Evolutionary conservation across 192 early-diverging fungal genomes (phyloP).

Genomic region (Coemansia pectinata): DNA sequence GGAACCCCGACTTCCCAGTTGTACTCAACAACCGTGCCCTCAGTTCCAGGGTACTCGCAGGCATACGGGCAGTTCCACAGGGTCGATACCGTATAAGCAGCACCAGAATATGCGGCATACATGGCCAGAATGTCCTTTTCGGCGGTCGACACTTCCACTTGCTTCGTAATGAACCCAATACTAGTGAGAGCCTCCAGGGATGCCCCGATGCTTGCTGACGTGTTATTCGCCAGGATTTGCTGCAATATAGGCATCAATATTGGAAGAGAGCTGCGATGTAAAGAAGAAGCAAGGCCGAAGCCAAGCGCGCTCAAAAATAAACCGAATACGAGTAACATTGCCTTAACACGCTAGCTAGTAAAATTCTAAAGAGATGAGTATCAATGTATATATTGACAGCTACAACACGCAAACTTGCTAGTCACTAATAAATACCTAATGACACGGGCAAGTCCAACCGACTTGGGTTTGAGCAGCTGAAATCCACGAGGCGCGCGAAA

Average conservation of each 20-base stretch:
- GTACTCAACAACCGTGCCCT: slow-evolving; percentile 42
- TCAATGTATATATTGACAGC: not conserved
- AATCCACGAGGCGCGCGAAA: not conserved
- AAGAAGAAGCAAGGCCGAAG: not conserved
- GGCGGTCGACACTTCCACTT: not conserved
- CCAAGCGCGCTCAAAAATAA: not conserved
- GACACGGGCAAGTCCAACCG: not conserved
- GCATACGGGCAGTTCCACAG: slow-evolving; percentile 40
- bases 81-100: slow-evolving; percentile 41
- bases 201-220: not conserved
- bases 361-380: not conserved
- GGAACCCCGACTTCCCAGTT: slow-evolving; percentile 33
- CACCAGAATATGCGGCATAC: slow-evolving; percentile 45
- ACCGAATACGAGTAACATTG: not conserved
- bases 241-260: not conserved
- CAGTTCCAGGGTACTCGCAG: slow-evolving; percentile 41
- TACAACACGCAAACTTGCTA: not conserved
- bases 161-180: not conserved
- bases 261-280: not conserved
- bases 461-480: not conserved
- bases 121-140: slow-evolving; percentile 22
- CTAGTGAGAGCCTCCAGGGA: not conserved
- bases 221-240: not conserved
- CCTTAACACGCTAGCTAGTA: not conserved
- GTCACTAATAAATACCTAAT: not conserved